Evolutionary conservation across 2,329 filamentous ascomycete genomes (phyloP), one percentile per base, ranked within the genome.

Genomic region (Botrytis medusae): DNA sequence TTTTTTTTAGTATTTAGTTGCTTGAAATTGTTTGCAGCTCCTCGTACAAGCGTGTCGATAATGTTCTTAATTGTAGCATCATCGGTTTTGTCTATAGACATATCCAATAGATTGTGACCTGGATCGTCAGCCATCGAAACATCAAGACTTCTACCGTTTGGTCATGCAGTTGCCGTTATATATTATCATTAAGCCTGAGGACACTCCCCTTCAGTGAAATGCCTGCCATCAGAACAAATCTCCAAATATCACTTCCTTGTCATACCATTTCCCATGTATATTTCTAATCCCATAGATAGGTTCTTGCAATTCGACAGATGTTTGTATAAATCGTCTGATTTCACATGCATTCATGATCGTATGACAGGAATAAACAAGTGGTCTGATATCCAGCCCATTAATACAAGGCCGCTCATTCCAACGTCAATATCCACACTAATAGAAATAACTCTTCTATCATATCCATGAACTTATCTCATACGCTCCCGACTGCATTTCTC

Each of bases 311-410:
- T 67, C 22, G 22, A 51, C 32, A 37, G 25, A 29, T 51, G 20
- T 22, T 32, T 57, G 34, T 18, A 54, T 22, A 32, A 68, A 68
- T 42, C 65, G 32, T 25, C 48, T 22, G 65, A 68, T 42, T 29
- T 29, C 37, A 42, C 10, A 42, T 40, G 18, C 25, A 18, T 54
- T n/a, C 9, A 57, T 5, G 2, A 57, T 68, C 65, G 48, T 68
- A 68, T 68, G 65, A 68, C 48, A 68, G 5, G 34, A n/a, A 68
- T 6, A 20, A 57, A 25, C 10, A 68, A 57, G n/a, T 68, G 65
- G 65, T 16, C 65, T 68, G 37, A 68, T 54, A 57, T 42, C n/a
- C 22, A 18, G 14, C 34, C 54, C 25, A 32, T 68, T n/a, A 8
- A 68, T 57, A 54, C 20, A 32, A 68, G 18, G 37, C 25, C 18